phyloP scores from a whole-genome alignment of 352 stramenopile genomes.

The Pythium phragmiticola region DNA sequence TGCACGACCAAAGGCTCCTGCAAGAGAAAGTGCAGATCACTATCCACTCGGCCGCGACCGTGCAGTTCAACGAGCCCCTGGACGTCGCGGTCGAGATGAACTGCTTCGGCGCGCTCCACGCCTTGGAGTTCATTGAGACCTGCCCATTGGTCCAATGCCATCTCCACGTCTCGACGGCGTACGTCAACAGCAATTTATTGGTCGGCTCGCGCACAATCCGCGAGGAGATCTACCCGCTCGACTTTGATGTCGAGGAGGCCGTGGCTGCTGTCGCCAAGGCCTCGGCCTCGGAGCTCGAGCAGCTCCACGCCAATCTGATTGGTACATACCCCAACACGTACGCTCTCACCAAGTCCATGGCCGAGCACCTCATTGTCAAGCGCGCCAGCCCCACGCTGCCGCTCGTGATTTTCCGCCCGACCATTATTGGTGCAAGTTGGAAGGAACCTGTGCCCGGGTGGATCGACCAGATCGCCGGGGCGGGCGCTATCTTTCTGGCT shows the following conservation, averaged over 20 bases:
- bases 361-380: constrained; percentile 69
- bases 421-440: constrained; percentile 86
- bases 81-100: constrained; percentile 89
- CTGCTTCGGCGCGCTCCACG: constrained; percentile 63
- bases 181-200: constrained; percentile 83
- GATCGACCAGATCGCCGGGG: constrained; percentile 79
- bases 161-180: constrained; percentile 82
- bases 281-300: constrained; percentile 55
- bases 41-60: constrained; percentile 84
- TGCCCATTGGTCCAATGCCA: constrained; percentile 56
- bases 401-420: constrained; percentile 78
- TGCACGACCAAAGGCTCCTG: constrained; percentile 42
- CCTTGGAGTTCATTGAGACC: constrained; percentile 57
- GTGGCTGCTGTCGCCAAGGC: constrained; percentile 51
- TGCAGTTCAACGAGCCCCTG: constrained; percentile 86
- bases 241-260: constrained; percentile 78
- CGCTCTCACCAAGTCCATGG: constrained; percentile 88
- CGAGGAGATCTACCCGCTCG: constrained; percentile 81
- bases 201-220: constrained; percentile 39
- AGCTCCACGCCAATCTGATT: constrained; percentile 75
- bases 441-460: constrained; percentile 84
- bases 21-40: constrained; percentile 54
- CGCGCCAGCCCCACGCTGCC: constrained; percentile 45
- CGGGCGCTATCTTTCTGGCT: constrained; percentile 77
- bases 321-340: constrained; percentile 90